These are phyloP conservation scores for Euphorbia schlechtendalii DNA, from an alignment of 441 rosid genomes.

Conservation along the genomic window DNA sequence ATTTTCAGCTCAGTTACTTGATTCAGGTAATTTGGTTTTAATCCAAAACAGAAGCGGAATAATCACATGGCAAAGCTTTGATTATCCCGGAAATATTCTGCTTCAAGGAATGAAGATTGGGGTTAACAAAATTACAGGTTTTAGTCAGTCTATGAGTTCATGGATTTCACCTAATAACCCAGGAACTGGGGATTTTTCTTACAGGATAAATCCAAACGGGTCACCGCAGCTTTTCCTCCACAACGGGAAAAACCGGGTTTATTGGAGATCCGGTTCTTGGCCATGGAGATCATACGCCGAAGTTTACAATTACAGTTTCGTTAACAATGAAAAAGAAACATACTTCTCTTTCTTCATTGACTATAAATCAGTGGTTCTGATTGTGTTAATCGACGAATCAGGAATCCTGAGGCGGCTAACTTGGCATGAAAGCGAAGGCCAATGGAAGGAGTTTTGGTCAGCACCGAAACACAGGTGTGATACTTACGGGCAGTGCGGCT, in stretches of 20 bases:
- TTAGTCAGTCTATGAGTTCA: background rate
- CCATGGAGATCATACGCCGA: slow-evolving; percentile 1
- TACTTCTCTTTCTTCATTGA: no score
- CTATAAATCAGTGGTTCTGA: background rate
- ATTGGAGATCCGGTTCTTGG: background rate
- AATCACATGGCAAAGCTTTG: slow-evolving; percentile 24
- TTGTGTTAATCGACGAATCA: background rate
- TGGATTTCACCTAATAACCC: slow-evolving; percentile 23
- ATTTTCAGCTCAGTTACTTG: slow-evolving; percentile 11
- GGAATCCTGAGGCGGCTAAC: slow-evolving; percentile 19
- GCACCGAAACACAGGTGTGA: slow-evolving; percentile 52
- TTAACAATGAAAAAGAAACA: background rate
- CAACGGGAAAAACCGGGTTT: no score
- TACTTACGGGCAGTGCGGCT: slow-evolving; percentile 20
- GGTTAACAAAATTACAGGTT: slow-evolving; percentile 9
- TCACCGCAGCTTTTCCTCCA: slow-evolving; percentile 7
- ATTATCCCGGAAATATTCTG: slow-evolving; percentile 18
- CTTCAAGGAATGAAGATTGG: slow-evolving; percentile 20
- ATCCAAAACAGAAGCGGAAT: background rate
- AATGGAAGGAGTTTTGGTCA: slow-evolving; percentile 39
- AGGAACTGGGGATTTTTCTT: slow-evolving; percentile 7
- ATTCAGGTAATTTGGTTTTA: slow-evolving; percentile 20
- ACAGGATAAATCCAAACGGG: slow-evolving; percentile 9
- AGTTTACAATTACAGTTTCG: background rate
- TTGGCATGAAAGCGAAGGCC: slow-evolving; percentile 30